These are phyloP conservation scores for Acanthamoeba sp. DNA, from an alignment of 208 protist genomes.

Conservation along the genomic window DNA sequence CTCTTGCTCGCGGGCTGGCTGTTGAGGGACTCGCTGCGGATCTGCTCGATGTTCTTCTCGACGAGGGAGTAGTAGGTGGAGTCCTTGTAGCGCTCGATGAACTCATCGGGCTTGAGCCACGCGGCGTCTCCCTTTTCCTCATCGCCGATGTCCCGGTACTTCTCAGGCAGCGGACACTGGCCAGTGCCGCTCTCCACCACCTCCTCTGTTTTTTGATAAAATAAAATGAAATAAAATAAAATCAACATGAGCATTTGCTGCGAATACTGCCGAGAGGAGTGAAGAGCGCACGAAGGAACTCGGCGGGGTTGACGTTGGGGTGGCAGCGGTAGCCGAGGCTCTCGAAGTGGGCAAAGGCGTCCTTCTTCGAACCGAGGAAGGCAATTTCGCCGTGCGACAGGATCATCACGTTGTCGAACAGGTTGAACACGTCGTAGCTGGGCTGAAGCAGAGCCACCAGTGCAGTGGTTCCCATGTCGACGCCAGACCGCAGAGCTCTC, in stretches of 20 bases:
- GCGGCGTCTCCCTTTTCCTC: slow-evolving; percentile 5
- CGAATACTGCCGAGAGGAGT: too few relatives aligned
- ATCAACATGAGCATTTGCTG: neutral
- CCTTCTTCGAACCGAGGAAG: slow-evolving; percentile 27
- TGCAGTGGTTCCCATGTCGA: slow-evolving; percentile 68
- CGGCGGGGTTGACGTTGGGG: slow-evolving; percentile 76
- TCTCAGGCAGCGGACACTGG: neutral
- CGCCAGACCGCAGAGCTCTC: slow-evolving; percentile 35
- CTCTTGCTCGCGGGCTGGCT: neutral
- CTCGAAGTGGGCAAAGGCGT: slow-evolving; percentile 53
- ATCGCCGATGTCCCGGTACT: neutral
- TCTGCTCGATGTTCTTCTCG: neutral
- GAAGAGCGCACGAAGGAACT: slow-evolving; percentile 80
- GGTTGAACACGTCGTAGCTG: slow-evolving; percentile 69
- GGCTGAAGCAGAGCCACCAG: slow-evolving; percentile 80
- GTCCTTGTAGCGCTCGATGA: slow-evolving; percentile 37
- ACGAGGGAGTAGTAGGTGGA: neutral
- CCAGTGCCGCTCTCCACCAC: slow-evolving; percentile 15
- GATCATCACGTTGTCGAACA: slow-evolving; percentile 81
- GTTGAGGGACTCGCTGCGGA: neutral
- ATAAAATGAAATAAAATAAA: too few relatives aligned
- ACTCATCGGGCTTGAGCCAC: slow-evolving; percentile 50
- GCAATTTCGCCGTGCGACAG: slow-evolving; percentile 73
- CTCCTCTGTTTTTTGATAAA: neutral
- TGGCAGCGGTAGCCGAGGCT: slow-evolving; percentile 66